A percentile compares a stretch with the other conserved stretches of the same genome.
phyloP scores from a whole-genome alignment of 106 monocot genomes.

The Apostasia ramifera region DNA sequence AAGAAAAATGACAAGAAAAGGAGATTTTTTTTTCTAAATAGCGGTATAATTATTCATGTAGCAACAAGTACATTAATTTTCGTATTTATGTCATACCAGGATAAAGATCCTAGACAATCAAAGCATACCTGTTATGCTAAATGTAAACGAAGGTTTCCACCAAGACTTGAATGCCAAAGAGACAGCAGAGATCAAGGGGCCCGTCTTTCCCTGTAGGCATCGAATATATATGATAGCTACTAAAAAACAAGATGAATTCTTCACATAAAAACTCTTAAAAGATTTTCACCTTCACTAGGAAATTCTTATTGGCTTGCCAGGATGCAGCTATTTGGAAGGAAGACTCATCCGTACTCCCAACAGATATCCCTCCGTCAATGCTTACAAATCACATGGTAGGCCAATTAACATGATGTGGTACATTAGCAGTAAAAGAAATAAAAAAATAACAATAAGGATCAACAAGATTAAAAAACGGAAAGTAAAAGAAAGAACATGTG shows the following conservation, averaged over 20 bases:
- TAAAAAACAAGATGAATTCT: not conserved
- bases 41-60: no score
- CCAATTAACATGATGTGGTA: not conserved
- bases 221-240: slow-evolving; percentile 2
- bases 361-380: slow-evolving; percentile 45
- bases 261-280: not conserved
- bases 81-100: not conserved
- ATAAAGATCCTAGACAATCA: not conserved
- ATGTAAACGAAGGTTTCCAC: slow-evolving; percentile 98
- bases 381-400: slow-evolving; percentile 18
- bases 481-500: not conserved
- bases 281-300: slow-evolving; percentile 66
- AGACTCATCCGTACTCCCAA: slow-evolving; percentile 32
- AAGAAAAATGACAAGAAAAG: no score
- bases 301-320: slow-evolving; percentile 99
- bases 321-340: slow-evolving; percentile 88
- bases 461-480: slow-evolving; percentile 1
- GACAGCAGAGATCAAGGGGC: slow-evolving; percentile 56
- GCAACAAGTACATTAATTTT: not conserved
- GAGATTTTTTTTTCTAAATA: no score
- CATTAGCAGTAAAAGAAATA: no score
- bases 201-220: slow-evolving; percentile 70
- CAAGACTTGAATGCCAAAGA: slow-evolving; percentile 91
- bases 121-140: slow-evolving; percentile 79
- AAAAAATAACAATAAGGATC: not conserved